These are phyloP conservation scores for Trichoderma brevicompactum DNA, from an alignment of 2,329 filamentous ascomycete species.

Conservation along the genomic window DNA sequence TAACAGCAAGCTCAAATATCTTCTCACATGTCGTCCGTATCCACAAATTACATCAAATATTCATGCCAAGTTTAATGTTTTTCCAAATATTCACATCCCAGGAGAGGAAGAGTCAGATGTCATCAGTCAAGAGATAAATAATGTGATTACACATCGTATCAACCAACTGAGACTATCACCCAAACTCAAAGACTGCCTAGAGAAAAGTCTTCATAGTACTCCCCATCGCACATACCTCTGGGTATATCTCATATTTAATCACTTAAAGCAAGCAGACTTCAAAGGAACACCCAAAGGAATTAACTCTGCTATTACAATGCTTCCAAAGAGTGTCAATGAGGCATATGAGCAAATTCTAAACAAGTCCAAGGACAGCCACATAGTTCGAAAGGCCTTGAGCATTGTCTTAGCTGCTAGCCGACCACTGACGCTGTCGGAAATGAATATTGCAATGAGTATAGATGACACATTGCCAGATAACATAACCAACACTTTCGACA, in stretches of 20 bases:
- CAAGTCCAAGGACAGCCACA: constrained; percentile 27
- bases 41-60: constrained; percentile 34
- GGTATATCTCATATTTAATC: constrained; percentile 44
- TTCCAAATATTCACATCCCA: constrained; percentile 41
- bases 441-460: constrained; percentile 37
- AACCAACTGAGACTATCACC: constrained; percentile 25
- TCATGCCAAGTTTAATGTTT: constrained; percentile 30
- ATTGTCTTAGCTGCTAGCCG: constrained; percentile 37
- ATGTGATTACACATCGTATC: constrained; percentile 41
- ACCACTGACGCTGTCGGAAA: constrained; percentile 36
- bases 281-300: too few relatives aligned
- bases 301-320: too few relatives aligned
- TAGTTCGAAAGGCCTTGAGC: constrained; percentile 32
- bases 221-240: constrained; percentile 45
- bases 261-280: constrained; percentile 34
- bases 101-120: constrained; percentile 44
- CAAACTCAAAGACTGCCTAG: constrained; percentile 13
- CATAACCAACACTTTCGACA: too few relatives aligned
- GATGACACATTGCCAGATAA: constrained; percentile 16
- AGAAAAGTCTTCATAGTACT: not conserved
- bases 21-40: constrained; percentile 46
- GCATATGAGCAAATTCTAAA: constrained; percentile 39
- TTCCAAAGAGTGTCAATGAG: constrained; percentile 39
- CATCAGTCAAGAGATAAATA: constrained; percentile 44
- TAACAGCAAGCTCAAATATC: constrained; percentile 42